Base-by-base conservation (phyloP, 257 asterid genomes). In the Capsicum rhomboideum region DNA sequence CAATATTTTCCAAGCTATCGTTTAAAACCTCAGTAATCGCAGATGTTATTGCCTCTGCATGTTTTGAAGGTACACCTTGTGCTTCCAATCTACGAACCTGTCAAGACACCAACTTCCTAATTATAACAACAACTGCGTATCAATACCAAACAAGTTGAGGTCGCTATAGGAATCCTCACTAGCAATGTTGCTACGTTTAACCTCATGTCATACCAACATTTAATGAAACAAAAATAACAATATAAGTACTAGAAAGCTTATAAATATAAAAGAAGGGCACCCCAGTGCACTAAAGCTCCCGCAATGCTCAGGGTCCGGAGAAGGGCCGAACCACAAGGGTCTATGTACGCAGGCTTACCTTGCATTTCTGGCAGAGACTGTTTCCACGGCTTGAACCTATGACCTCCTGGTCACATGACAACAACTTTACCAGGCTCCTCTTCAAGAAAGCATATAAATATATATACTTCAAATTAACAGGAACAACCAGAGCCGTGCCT, bases 31-130 rank as follows among this genome's bases (percentile, higher is more conserved):
- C 86, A 37, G 87, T 91, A 56, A 92, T 91, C 29, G 91, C 92
- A 83, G 92, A 82, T 8, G 97, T 92, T 83, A 92, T 90, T 20
- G 93, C 96, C 88, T 92, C 96, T 1, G 96, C 96, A 49, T 92
- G 94, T 64, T 90, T 85, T 54, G 91, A 71, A 77, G 90, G 93
- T 16, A 92, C 85, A 37, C 97, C 93, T 82, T 89, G 88, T 42
- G 93, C 93, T 88, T 92, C 95, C 86, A 92, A 88, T 75, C 89
- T 90, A 86, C 89, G 89, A 85, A 90, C 90, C 97, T 91, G 90
- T 18, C 82, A 78, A 46, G 26, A 9, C 10, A 28, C 63, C 26
- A 50, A 77, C 28, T 50, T 77, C 63, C 26, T 50, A 52, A 50
- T 26, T 64, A 10, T 75, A 49, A 16, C 42, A 23, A 74, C 58